Evolutionary conservation across 179 eudicot species (phyloP).

Genomic region (Heliamphora ciliata): DNA sequence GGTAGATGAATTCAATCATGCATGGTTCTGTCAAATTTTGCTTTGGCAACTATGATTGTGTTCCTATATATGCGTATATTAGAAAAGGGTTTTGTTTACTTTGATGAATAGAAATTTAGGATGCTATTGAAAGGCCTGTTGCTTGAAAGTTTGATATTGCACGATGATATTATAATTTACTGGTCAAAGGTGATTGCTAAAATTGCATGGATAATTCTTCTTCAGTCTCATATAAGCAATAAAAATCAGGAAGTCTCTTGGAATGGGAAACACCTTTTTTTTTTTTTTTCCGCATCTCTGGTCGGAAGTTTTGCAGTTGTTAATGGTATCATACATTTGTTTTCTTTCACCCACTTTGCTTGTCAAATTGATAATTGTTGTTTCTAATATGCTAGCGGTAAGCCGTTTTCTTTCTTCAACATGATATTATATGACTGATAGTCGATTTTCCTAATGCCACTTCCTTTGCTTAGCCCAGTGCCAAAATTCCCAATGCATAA

Average conservation of each 20-base stretch:
- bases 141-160: too few species aligned
- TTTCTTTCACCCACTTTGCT: background rate
- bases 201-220: background rate
- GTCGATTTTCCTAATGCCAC: background rate
- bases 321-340: background rate
- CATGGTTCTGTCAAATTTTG: background rate
- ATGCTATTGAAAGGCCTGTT: background rate
- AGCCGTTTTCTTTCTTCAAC: background rate
- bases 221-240: background rate
- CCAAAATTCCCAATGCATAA: background rate
- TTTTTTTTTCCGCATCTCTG: background rate
- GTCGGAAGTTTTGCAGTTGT: too few species aligned
- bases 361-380: constrained; percentile 4
- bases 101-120: background rate
- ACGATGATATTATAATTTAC: too few species aligned
- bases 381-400: background rate
- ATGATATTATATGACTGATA: background rate
- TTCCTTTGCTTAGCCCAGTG: background rate
- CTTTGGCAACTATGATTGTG: background rate
- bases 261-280: background rate
- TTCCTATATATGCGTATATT: background rate
- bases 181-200: background rate
- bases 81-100: background rate
- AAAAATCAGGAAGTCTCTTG: background rate
- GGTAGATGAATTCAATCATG: background rate